These are phyloP conservation scores for Aspergillus nidulans DNA, from an alignment of 495 filamentous ascomycete genomes.

Conservation along the genomic window DNA sequence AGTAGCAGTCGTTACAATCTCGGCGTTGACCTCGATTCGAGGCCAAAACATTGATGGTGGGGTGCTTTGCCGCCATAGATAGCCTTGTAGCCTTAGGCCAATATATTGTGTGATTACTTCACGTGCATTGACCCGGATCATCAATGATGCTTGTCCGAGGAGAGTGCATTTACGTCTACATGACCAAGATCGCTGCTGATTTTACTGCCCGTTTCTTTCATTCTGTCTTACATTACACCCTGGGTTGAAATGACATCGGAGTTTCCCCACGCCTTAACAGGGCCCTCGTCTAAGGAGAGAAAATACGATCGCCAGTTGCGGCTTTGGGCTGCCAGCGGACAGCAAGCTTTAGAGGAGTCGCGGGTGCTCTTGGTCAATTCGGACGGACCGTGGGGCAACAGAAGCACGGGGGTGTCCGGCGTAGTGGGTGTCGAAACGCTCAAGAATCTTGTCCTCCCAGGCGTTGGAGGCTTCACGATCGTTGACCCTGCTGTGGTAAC, in stretches of 20 bases:
- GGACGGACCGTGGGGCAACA: slow-evolving; percentile 36
- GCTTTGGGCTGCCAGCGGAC: slow-evolving; percentile 89
- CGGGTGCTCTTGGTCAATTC: slow-evolving; percentile 86
- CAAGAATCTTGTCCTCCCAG: slow-evolving; percentile 93
- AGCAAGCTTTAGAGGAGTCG: slow-evolving; percentile 83
- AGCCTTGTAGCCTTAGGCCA: slow-evolving; percentile 2
- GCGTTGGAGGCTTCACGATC: slow-evolving; percentile 92
- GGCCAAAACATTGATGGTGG: background rate
- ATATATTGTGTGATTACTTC: background rate
- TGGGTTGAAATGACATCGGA: slow-evolving; percentile 32
- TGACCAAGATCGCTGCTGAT: background rate
- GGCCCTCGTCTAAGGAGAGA: slow-evolving; percentile 79
- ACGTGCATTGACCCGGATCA: background rate
- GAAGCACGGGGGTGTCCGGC: slow-evolving; percentile 54
- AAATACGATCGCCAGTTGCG: slow-evolving; percentile 96
- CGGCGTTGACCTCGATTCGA: background rate
- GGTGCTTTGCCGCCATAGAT: slow-evolving; percentile 19
- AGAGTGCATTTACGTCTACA: background rate
- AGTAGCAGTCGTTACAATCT: background rate
- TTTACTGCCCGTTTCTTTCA: background rate
- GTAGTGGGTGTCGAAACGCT: slow-evolving; percentile 86
- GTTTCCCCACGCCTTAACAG: slow-evolving; percentile 38
- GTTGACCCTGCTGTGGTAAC: slow-evolving; percentile 72
- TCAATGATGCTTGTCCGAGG: background rate
- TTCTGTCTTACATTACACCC: background rate